Evolutionary conservation across 164 flowering plant genomes (phyloP).

Genomic region (Tetracentron sinense): DNA sequence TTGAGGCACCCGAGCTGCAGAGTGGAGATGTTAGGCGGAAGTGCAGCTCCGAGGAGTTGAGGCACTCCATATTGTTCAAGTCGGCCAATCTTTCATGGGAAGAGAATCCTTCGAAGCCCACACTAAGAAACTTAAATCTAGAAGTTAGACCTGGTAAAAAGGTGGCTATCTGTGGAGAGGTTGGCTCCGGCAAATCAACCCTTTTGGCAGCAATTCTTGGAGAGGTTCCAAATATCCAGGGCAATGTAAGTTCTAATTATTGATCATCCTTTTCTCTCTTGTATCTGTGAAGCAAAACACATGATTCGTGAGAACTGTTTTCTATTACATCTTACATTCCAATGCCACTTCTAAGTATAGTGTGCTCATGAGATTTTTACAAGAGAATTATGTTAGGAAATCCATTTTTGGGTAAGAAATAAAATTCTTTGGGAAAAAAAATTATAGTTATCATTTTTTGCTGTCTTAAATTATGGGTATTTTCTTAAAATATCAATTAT

Average conservation of each 20-base stretch:
- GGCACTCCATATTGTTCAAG: conserved; percentile 30
- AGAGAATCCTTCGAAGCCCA: conserved; percentile 25
- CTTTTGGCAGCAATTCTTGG: conserved; percentile 63
- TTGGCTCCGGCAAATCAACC: conserved; percentile 73
- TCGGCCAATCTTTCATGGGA: conserved; percentile 51
- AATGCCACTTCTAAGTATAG: neutral
- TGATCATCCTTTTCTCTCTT: neutral
- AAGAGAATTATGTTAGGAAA: no score
- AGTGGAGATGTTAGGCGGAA: conserved; percentile 18
- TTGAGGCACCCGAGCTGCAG: conserved; percentile 59
- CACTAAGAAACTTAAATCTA: conserved; percentile 43
- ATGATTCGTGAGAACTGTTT: neutral
- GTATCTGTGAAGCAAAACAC: neutral
- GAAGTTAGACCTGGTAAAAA: conserved; percentile 43
- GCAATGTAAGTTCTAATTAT: conserved; percentile 39
- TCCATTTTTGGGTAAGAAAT: no score
- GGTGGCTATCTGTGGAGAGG: conserved; percentile 66
- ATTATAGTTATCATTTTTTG: no score
- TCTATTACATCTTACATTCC: neutral
- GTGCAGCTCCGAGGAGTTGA: neutral
- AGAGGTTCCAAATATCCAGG: conserved; percentile 47
- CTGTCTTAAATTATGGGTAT: no score
- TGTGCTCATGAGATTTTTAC: no score
- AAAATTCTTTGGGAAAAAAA: no score
- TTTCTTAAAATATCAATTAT: no score